Conservation (phyloP, 2,329 filamentous ascomycete genomes). For the Colletotrichum viniferum region DNA sequence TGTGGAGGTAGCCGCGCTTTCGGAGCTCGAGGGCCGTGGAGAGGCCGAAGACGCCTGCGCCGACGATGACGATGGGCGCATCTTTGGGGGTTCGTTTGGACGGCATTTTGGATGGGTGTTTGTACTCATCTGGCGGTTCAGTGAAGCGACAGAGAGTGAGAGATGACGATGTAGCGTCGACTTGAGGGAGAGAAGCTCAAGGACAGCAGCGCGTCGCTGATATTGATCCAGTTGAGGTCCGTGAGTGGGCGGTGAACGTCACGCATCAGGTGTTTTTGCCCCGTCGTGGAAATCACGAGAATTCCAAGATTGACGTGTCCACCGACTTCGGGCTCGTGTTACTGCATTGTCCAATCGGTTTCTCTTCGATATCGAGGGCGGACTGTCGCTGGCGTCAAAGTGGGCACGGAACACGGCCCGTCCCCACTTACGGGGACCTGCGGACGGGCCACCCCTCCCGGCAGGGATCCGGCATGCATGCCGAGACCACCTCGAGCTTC, state of each 20-base stretch:
- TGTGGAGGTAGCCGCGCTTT: conserved; percentile 30
- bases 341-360: neutral
- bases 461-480: neutral
- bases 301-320: neutral
- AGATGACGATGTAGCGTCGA: accelerated
- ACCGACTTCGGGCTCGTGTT: neutral
- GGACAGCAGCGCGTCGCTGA: accelerated
- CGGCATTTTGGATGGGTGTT: neutral
- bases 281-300: neutral
- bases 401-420: conserved; percentile 5
- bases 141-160: accelerated
- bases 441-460: neutral
- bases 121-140: accelerated
- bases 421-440: neutral
- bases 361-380: neutral
- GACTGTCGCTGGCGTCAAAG: neutral
- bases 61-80: conserved; percentile 31
- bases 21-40: conserved; percentile 31
- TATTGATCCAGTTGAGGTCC: neutral
- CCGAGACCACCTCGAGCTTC: neutral
- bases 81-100: conserved; percentile 7
- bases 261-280: neutral
- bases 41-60: conserved; percentile 35
- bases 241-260: neutral
- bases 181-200: neutral